Base-by-base conservation (phyloP, 768 basidiomycete species). In the Macrolepiota dolichaula region DNA sequence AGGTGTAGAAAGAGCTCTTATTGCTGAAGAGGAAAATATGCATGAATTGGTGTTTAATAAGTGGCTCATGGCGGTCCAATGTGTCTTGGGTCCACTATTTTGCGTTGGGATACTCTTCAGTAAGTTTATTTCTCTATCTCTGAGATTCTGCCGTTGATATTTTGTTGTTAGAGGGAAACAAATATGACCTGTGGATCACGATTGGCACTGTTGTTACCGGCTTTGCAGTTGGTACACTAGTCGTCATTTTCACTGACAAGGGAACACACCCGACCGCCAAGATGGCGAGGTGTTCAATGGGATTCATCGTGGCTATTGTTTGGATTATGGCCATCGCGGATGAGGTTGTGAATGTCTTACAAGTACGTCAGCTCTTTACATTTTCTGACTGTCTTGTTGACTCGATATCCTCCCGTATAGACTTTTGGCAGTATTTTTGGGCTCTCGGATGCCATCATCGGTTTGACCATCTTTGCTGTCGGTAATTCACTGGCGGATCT, bases 301-400 rank as follows among this genome's bases (percentile, higher is more conserved):
- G 97, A 0, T 99, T 99, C 75, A 71, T 88, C 22, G 89, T 96
- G 27, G 82, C 94, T 2, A 85, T 98, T 63, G 87, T 98, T 7
- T 99, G 97, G 96, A 98, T 99, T 67, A 96, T 98, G 86, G 94
- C 91, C 5, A 95, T 98, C 51, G 95, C 96, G 1, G 95, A 97
- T 70, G 96, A 98, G 71, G 94, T 96, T 1, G 94, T 98, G 32
- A 83, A 89, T 51, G 88, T 98, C 11, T 81, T 98, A 10, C 87
- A 90, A 78, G 96, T 96, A 49, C 60, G 82, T 65, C 3, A 1
- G 15, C 10, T 36, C 7, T n/a, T 42, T 40, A 40, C 24, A 2
- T 17, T 29, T 22, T 0, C 12, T 17, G 4, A 9, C 55, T 25
- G 27, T 51, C 37, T 62, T 17, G 51, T 37, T 51, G 47, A 24